Evolutionary conservation across 257 asterid species (phyloP).

Genomic region (Solanum pimpinellifolium): DNA sequence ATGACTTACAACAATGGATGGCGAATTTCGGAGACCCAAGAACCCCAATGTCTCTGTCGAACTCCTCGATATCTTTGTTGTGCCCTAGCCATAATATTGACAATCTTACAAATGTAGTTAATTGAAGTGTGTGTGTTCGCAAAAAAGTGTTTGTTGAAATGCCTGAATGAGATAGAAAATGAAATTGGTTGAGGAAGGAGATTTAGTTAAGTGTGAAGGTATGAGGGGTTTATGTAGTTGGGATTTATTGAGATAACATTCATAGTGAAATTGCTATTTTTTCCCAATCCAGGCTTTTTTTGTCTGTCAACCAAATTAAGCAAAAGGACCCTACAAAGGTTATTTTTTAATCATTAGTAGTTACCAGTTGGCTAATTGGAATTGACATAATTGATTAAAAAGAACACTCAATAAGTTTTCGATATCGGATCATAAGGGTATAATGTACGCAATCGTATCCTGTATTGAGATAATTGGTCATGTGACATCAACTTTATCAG

Average conservation of each 20-base stretch:
- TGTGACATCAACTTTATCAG: accelerated
- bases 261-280: neutral
- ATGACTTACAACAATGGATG: conserved; percentile 62
- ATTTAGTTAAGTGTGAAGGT: neutral
- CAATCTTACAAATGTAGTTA: neutral
- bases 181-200: neutral
- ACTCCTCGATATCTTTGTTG: conserved; percentile 83
- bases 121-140: neutral
- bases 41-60: conserved; percentile 95
- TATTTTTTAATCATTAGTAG: neutral
- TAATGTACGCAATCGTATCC: neutral
- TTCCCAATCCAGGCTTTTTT: neutral
- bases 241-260: neutral
- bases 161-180: neutral
- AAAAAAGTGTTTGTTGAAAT: neutral
- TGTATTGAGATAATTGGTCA: neutral
- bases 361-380: conserved; percentile 30
- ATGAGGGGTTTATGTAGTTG: conserved; percentile 6
- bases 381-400: conserved; percentile 2
- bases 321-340: conserved; percentile 23
- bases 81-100: conserved; percentile 37
- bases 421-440: neutral
- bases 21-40: conserved; percentile 98
- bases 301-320: conserved; percentile 18
- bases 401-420: neutral